These are phyloP conservation scores for Erythrophleum ivorense DNA, from an alignment of 331 rosid genomes.

Conservation along the genomic window DNA sequence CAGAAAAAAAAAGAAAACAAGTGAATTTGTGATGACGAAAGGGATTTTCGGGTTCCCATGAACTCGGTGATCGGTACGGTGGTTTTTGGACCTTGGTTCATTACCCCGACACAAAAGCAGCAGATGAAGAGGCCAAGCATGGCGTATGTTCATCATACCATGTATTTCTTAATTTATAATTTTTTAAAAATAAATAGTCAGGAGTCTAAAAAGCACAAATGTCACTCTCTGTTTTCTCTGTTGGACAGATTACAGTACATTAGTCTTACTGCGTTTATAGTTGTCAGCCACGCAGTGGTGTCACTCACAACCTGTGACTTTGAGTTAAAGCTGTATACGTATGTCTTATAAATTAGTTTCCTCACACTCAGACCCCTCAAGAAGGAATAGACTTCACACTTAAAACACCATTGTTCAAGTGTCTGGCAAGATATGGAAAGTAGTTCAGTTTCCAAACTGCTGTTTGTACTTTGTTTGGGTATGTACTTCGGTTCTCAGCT, in stretches of 20 bases:
- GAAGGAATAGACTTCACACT: conserved; percentile 23
- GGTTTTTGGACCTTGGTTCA: not conserved
- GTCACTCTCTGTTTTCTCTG: too few species aligned
- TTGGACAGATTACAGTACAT: too few species aligned
- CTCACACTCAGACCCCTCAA: conserved; percentile 37
- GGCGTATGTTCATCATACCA: too few species aligned
- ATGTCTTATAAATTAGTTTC: conserved; percentile 41
- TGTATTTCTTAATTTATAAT: too few species aligned
- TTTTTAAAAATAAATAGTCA: too few species aligned
- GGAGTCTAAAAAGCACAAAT: too few species aligned
- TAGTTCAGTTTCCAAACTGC: conserved; percentile 60
- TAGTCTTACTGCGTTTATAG: too few species aligned
- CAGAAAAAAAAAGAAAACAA: too few species aligned
- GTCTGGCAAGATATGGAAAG: conserved; percentile 53
- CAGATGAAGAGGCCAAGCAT: not conserved
- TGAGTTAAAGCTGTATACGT: conserved; percentile 43
- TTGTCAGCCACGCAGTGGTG: too few species aligned
- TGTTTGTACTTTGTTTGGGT: conserved; percentile 51
- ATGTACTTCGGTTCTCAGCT: conserved; percentile 53
- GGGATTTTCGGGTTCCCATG: conserved; percentile 53
- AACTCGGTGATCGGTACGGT: conserved; percentile 1
- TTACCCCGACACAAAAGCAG: not conserved
- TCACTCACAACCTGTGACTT: conserved; percentile 52
- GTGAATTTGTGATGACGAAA: too few species aligned
- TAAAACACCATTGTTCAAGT: not conserved